Percentiles rank a stretch among this genome's conserved stretches.
Evolutionary conservation across 2,329 filamentous ascomycete species (phyloP).

Genomic region (Cladosporium velox): DNA sequence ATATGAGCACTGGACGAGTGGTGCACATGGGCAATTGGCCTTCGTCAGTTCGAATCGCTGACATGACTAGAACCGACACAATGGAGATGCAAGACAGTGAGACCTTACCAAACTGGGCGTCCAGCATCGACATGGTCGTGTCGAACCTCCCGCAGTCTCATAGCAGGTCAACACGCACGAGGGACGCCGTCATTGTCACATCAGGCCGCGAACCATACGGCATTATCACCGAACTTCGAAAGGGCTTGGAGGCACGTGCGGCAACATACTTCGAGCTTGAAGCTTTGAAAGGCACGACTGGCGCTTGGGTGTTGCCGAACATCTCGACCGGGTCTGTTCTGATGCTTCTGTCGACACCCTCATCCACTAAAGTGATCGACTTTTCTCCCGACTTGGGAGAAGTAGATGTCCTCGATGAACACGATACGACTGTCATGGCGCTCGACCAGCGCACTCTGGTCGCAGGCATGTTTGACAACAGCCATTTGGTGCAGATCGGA

Average conservation of each 20-base stretch:
- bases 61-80: constrained; percentile 58
- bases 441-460: constrained; percentile 30
- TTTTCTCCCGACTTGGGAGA: constrained; percentile 25
- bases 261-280: constrained; percentile 29
- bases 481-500: constrained; percentile 36
- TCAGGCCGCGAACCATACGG: constrained; percentile 49
- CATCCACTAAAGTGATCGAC: constrained; percentile 29
- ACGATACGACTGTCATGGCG: constrained; percentile 29
- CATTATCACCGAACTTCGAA: constrained; percentile 46
- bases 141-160: constrained; percentile 32
- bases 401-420: constrained; percentile 23
- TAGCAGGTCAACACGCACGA: constrained; percentile 24
- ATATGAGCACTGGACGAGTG: constrained; percentile 66
- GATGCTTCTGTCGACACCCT: constrained; percentile 41
- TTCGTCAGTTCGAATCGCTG: constrained; percentile 31
- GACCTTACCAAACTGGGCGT: constrained; percentile 63
- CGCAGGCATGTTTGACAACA: constrained; percentile 25
- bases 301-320: constrained; percentile 43
- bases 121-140: constrained; percentile 52
- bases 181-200: constrained; percentile 41
- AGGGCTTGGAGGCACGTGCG: constrained; percentile 44
- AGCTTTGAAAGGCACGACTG: constrained; percentile 31
- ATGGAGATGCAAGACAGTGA: constrained; percentile 55
- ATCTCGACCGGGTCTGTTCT: constrained; percentile 36
- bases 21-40: constrained; percentile 34